These are phyloP conservation scores for Populus davidiana DNA, from an alignment of 345 rosid genomes.

Conservation along the genomic window DNA sequence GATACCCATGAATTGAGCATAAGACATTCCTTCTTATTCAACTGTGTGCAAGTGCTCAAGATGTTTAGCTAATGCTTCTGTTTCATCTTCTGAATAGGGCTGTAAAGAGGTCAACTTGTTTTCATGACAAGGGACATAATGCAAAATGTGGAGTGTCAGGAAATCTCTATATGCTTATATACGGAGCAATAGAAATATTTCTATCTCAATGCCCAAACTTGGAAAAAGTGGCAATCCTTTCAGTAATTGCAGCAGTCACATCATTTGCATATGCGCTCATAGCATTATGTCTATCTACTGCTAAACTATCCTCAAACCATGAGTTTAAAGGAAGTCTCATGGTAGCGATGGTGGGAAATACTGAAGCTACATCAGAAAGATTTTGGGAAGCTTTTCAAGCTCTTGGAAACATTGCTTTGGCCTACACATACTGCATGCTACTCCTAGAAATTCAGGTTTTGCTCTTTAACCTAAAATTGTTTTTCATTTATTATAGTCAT, in stretches of 20 bases:
- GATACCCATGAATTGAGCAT: no score
- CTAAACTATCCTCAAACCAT: constrained; percentile 7
- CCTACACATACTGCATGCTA: constrained; percentile 39
- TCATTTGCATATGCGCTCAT: constrained; percentile 19
- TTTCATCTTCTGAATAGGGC: constrained; percentile 7
- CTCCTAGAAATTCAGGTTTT: constrained; percentile 32
- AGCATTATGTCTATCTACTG: constrained; percentile 14
- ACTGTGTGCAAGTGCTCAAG: no score
- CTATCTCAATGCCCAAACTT: constrained; percentile 52
- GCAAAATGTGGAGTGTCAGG: constrained; percentile 24
- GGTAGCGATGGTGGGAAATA: background rate
- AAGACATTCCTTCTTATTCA: no score
- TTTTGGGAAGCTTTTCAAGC: constrained; percentile 52
- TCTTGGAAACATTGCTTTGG: constrained; percentile 49
- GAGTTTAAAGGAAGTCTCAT: constrained; percentile 15
- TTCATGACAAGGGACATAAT: constrained; percentile 13
- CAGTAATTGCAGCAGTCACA: constrained; percentile 23
- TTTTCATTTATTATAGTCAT: background rate
- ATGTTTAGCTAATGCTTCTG: no score
- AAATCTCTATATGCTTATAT: constrained; percentile 22
- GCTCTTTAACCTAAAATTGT: background rate
- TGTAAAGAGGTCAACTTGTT: constrained; percentile 31
- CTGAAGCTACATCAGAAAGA: constrained; percentile 19
- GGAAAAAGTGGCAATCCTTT: constrained; percentile 23
- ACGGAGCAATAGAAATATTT: constrained; percentile 33